Base-by-base conservation (phyloP, 192 early-diverging fungal genomes). In the Hyaloraphidium curvatum region DNA sequence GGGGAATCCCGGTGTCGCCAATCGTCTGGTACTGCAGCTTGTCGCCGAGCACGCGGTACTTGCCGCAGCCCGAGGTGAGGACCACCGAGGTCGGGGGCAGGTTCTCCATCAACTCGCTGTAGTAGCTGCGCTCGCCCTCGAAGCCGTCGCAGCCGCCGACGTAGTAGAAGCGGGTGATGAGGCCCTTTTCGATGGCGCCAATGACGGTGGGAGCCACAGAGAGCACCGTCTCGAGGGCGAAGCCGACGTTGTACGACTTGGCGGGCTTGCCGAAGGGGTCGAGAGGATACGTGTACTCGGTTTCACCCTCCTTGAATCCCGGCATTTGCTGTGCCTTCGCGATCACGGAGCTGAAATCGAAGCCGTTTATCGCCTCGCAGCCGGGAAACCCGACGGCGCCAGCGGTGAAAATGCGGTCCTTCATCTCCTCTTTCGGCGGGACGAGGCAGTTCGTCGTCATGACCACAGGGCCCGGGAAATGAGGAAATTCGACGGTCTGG, bases 221-320 rank as follows among this genome's bases (percentile, higher is more conserved):
- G 4, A 48, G 19, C 43, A 48, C 43, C 7, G 43, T 48, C 23
- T 48, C 43, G 43, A 22, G 25, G 14, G 43, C 43, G 19, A 48
- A 48, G 5, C 43, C 43, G 19, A 48, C 43, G 23, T 48, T 48
- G 43, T 48, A 48, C 7, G 14, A 21, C 23, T 48, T 48, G 5
- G 43, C 43, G 19, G 43, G 43, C 43, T 48, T 48, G 43, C 43
- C 43, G 43, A 48, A 48, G 5, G 43, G 43, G 23, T 48, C 43
- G 25, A 48, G 43, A 5, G 43, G 43, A 19, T 48, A 48, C 19
- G 43, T 48, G 43, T 22, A 48, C 19, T 48, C 43, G 19, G 43
- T 48, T 9, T 48, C 43, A 25, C 17, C 23, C 25, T 48, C 43
- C 19, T 25, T 5, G 43, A 48, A 48, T 14, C 43, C 43, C 4